These are phyloP conservation scores for Cadophora luteo-olivacea DNA, from an alignment of 2,329 filamentous ascomycete species.

Conservation along the genomic window DNA sequence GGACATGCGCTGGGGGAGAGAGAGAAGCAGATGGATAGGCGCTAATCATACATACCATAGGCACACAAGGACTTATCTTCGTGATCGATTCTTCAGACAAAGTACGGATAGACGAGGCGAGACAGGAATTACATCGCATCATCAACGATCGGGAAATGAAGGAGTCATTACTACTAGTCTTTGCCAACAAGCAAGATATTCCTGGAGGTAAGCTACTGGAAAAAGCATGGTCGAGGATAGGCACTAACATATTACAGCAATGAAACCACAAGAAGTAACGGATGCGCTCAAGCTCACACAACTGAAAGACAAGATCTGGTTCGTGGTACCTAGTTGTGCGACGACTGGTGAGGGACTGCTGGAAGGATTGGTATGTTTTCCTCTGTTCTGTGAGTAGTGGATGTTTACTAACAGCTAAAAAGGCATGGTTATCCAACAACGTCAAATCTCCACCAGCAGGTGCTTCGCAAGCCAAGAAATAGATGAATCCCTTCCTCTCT, in stretches of 20 bases:
- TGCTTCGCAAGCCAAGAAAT: constrained; percentile 36
- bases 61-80: constrained; percentile 97
- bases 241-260: constrained; percentile 55
- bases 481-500: constrained; percentile 10
- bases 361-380: constrained; percentile 70
- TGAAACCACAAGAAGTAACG: constrained; percentile 82
- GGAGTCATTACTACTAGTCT: constrained; percentile 91
- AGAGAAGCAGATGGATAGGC: constrained; percentile 74
- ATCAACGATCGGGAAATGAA: constrained; percentile 98
- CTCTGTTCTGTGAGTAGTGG: constrained; percentile 20
- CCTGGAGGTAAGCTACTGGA: constrained; percentile 65
- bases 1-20: constrained; percentile 37
- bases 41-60: no score
- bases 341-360: constrained; percentile 82
- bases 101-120: constrained; percentile 89
- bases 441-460: constrained; percentile 67
- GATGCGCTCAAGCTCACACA: constrained; percentile 77
- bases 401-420: constrained; percentile 18
- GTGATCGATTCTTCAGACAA: constrained; percentile 96
- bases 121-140: constrained; percentile 93
- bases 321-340: constrained; percentile 82
- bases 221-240: constrained; percentile 3
- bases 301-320: constrained; percentile 85
- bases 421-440: constrained; percentile 83
- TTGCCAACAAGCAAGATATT: constrained; percentile 99